Conservation (phyloP, 352 stramenopile genomes). For the Blastocystis sp. region DNA sequence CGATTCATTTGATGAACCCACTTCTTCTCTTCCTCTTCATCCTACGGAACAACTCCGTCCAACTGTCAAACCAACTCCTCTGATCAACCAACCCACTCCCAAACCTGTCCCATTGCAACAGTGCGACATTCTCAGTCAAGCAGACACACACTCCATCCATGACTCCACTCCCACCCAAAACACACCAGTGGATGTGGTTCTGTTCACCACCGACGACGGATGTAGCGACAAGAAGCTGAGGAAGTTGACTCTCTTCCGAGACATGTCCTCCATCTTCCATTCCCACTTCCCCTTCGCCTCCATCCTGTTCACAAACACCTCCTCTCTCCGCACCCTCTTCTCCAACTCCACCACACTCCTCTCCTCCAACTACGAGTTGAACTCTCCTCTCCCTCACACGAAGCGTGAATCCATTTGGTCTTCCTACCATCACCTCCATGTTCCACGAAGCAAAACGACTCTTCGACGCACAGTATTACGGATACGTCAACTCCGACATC, state of each 20-base stretch:
- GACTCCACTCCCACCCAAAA: no score
- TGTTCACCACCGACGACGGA: constrained; percentile 6
- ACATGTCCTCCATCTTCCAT: background rate
- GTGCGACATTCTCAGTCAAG: no score
- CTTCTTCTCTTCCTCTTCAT: no score
- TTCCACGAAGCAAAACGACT: background rate
- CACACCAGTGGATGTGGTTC: background rate
- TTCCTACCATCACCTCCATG: background rate
- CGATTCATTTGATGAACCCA: no score
- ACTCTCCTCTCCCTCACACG: background rate
- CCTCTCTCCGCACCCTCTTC: background rate
- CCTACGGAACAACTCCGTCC: no score
- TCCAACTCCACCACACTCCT: background rate
- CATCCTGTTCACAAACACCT: background rate
- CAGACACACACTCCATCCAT: no score
- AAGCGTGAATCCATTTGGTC: background rate
- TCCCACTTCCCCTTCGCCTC: background rate
- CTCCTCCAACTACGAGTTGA: background rate
- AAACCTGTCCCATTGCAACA: no score
- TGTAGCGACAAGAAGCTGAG: background rate
- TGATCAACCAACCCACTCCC: no score
- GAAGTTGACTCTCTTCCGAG: background rate
- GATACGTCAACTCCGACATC: constrained; percentile 26
- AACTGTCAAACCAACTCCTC: no score
- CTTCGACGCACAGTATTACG: constrained; percentile 1